Base-by-base conservation (phyloP, 257 asterid genomes). In the Datura wrightii region DNA sequence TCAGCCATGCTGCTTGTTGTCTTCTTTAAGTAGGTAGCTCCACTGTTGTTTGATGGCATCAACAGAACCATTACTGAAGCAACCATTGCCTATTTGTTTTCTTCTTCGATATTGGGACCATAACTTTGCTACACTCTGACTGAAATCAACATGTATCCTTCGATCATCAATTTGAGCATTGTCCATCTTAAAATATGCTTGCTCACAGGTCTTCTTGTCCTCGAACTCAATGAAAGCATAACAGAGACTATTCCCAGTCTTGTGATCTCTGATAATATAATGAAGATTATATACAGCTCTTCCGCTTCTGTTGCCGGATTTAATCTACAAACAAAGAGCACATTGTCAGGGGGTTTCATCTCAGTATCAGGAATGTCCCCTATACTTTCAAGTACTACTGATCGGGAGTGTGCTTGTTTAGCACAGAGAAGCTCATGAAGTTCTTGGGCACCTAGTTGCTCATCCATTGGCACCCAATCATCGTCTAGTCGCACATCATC, bases 291-390 rank as follows among this genome's bases (percentile, higher is more conserved):
- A 86, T 91, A 90, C 88, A 94, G 89, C 88, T 94, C 98, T 85
- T 92, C 97, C 85, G 94, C 99, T 89, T 94, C 96, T 54, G 98
- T 96, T 37, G 92, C 98, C 53, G 99, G 98, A 86, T 94, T 96
- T 84, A 94, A 89, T 87, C 93, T 96, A 88, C 98, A 96, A 62
- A 96, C 97, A 89, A 96, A 96, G 84, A 96, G 88, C 82, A 94
- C 98, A 86, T 92, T 93, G 1, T 55, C 60, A 24, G 31, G 31
- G 9, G 24, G 60, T 55, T 55, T 55, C 60, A 39, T 83, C 93
- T 95, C 99, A 84, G 99, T 98, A 74, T 92, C 97, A 63, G 99
- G 99, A 91, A 95, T 94, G 87, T 95, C 99, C 59, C 97, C 98
- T 71, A 96, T 98, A 74, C 96, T 91, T 92, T 96, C 99, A 79